Evolutionary conservation across 768 basidiomycete genomes (phyloP), one percentile per base, ranked within the genome.

Genomic region (Lactarius hatsudake): DNA sequence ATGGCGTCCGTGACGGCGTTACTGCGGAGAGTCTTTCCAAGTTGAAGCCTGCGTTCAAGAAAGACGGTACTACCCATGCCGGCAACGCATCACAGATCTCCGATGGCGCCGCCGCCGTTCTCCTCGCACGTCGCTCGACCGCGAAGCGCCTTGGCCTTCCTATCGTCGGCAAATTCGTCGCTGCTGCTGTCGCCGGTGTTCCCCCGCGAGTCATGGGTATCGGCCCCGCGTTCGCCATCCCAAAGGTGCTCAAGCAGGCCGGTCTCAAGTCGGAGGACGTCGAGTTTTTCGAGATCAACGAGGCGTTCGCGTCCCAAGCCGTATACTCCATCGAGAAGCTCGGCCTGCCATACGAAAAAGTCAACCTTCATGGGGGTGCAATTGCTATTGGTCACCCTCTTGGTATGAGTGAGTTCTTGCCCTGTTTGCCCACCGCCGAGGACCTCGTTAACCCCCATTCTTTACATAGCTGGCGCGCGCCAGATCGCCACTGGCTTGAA

Each of bases 201-300:
- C 90, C 91, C 3, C 92, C 92, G 54, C 85, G 86, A 69, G 87
- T 94, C 75, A 95, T 94, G 93, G 94, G 94, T 73, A 86, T 96
- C 73, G 94, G 94, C 62, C 94, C 94, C 2, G 91, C 91, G 42
- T 90, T 84, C 76, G 95, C 94, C 56, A 93, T 95, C 71, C 93
- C 94, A 54, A 84, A 85, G 66, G 82, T 82, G 2, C 86, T 95
- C 64, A 81, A 84, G 71, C 83, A 85, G 72, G 81, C 84, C 1
- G 90, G 91, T 18, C 80, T 96, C 58, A 75, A 78, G 53, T 79
- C 81, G 66, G 78, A 84, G 56, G 94, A 96, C 72, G 80, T 96
- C 71, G 94, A 96, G 78, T 92, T 96, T 74, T 96, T 81, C 78
- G 92, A 95, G 79, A 93, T 94, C 77, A 95, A 95, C 75, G 93